A percentile compares a stretch with the other conserved stretches of the same genome.
These are phyloP conservation scores for Coemansia interrupta DNA, from an alignment of 192 early-diverging fungal species.

Conservation along the genomic window DNA sequence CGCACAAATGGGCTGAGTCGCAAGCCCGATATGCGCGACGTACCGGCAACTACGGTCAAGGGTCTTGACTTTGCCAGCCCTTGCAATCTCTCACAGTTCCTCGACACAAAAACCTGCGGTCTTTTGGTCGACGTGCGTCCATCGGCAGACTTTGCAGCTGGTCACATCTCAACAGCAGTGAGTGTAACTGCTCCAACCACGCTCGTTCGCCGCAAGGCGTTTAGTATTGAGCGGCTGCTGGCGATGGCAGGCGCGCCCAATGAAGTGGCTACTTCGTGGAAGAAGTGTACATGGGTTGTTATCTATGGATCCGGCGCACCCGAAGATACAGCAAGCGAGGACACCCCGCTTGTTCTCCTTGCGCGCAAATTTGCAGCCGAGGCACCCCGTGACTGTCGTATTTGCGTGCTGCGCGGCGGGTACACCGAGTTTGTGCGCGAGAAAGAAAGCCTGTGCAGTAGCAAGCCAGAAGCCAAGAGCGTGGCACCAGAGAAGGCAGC, in stretches of 20 bases:
- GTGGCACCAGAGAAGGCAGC: background rate
- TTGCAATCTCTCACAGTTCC: conserved; percentile 12
- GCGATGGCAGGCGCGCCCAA: conserved; percentile 52
- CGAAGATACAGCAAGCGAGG: conserved; percentile 50
- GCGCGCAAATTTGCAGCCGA: conserved; percentile 61
- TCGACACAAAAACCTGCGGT: conserved; percentile 27
- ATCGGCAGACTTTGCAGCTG: conserved; percentile 54
- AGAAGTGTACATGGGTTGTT: conserved; percentile 57
- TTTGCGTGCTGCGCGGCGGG: conserved; percentile 40
- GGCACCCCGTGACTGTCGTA: conserved; percentile 24
- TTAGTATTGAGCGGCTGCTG: conserved; percentile 62
- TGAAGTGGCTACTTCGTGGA: conserved; percentile 55
- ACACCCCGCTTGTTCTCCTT: conserved; percentile 54
- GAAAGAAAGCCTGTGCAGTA: conserved; percentile 20
- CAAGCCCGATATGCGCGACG: conserved; percentile 5
- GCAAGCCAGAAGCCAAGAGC: conserved; percentile 1
- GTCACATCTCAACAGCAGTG: conserved; percentile 58
- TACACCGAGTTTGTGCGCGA: conserved; percentile 28
- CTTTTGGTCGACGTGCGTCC: conserved; percentile 71
- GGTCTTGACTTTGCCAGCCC: conserved; percentile 23
- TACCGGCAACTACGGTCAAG: conserved; percentile 8
- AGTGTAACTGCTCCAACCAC: conserved; percentile 71
- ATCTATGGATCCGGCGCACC: conserved; percentile 62
- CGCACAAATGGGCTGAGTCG: conserved; percentile 10
- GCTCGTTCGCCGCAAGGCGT: conserved; percentile 64